A percentile compares a stretch with the other conserved stretches of the same genome.
Evolutionary conservation across 148 eudicot species (phyloP).

Genomic region (Cornus florida): DNA sequence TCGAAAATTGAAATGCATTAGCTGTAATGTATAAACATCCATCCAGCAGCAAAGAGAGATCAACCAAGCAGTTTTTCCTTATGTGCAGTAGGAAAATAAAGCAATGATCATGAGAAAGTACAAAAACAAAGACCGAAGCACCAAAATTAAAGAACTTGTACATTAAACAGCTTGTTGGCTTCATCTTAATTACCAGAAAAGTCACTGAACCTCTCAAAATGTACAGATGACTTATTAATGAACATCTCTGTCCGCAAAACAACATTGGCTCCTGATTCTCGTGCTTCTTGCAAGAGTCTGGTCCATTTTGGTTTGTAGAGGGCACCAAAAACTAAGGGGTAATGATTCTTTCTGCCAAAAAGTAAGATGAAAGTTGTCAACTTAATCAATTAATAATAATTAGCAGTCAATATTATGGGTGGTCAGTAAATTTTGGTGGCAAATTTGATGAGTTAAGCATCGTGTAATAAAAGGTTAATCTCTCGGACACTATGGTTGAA

Average conservation of each 20-base stretch:
- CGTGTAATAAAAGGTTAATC: too few species aligned
- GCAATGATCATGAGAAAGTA: too few species aligned
- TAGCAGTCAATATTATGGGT: background rate
- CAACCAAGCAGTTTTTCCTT: too few species aligned
- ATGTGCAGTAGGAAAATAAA: too few species aligned
- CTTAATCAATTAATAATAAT: too few species aligned
- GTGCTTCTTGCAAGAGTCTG: conserved; percentile 65
- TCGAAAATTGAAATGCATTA: too few species aligned
- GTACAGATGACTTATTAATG: conserved; percentile 74
- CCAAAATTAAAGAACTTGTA: too few species aligned
- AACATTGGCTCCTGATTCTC: conserved; percentile 51
- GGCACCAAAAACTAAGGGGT: conserved; percentile 77
- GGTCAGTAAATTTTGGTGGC: background rate
- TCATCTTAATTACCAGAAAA: conserved; percentile 43
- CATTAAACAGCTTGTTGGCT: background rate
- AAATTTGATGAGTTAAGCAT: background rate
- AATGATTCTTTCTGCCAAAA: conserved; percentile 51
- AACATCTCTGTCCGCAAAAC: conserved; percentile 84
- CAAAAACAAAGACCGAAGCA: too few species aligned
- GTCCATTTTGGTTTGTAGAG: conserved; percentile 82
- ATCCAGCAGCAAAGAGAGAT: too few species aligned
- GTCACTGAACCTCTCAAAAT: conserved; percentile 70
- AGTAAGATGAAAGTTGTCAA: too few species aligned
- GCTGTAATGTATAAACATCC: too few species aligned
- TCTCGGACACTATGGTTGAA: background rate